Base-by-base conservation (phyloP, 2,329 filamentous ascomycete species). In the Drechslerella dactyloides region DNA sequence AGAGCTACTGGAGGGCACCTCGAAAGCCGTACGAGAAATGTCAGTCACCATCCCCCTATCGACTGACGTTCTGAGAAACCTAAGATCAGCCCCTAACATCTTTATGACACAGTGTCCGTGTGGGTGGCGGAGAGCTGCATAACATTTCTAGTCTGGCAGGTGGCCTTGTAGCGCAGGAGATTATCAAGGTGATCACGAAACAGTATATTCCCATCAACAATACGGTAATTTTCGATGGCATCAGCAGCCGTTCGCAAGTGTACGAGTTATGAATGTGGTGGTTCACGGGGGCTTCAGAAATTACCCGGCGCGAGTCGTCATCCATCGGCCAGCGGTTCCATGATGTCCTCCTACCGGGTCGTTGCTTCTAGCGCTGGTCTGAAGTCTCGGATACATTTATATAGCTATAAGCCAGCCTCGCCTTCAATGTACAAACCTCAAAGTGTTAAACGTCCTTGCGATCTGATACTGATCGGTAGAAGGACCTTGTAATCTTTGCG, bases 131-230 rank as follows among this genome's bases (percentile, higher is more conserved):
- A 60, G 96, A 99, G 79, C 82, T 99, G 69, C 94, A 99, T 82
- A 97, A 97, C 78, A 90, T 96, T 63, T 90, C 93, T 33, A 89
- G 93, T 24, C 81, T 96, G 63, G 89, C 88, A 0, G 96, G 94
- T 30, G 96, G 94, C 1, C 89, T 99, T 82, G 89, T 96, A 53
- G 91, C 93, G n/a, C 96, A 99, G 80, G 94, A 99, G 81, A 86
- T 93, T 74, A 96, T 99, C 81, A 99, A 99, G 79, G 84, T 87
- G 66, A 85, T 90, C 76, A 90, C 88, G 11, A 87, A 86, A 77
- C 88, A 90, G 81, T 90, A 90, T 79, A 82, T 89, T 48, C 87
- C 88, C 23, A 85, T 89, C 74, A 87, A 90, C 76, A 89, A 89
- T 78, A 88, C 86, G 15, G 89, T 87, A 77, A 82, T 90, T 73